Conservation (phyloP, 2,329 filamentous ascomycete species). For the Botrytis sinoallii region DNA sequence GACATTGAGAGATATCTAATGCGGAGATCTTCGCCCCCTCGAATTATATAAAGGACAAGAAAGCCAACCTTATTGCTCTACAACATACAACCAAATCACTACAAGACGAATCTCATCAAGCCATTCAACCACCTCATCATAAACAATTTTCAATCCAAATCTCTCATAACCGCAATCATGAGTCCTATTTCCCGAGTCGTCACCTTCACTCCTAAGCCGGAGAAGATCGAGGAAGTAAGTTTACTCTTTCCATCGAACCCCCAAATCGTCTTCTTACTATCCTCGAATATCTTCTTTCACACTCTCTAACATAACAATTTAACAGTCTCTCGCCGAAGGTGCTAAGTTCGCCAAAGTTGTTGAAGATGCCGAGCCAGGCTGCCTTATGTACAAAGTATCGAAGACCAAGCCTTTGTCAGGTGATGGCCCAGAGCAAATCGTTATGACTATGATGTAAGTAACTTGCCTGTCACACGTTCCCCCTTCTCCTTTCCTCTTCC, state of each 20-base stretch:
- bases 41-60: constrained; percentile 1
- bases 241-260: too few species aligned
- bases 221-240: not conserved
- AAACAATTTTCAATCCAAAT: not conserved
- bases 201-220: constrained; percentile 12
- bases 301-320: not conserved
- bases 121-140: not conserved
- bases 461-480: not conserved
- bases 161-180: not conserved
- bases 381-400: constrained; percentile 5
- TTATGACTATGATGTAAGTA: constrained; percentile 7
- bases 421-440: constrained; percentile 11
- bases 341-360: not conserved
- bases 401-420: not conserved
- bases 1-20: not conserved
- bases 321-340: not conserved
- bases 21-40: not conserved
- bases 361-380: not conserved
- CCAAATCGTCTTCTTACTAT: not conserved
- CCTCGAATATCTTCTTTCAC: not conserved
- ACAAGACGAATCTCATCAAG: not conserved
- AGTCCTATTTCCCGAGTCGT: not conserved
- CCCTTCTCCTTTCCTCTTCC: not conserved
- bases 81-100: not conserved
- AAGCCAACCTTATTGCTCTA: not conserved